phyloP scores from a whole-genome alignment of 257 asterid genomes.

The Fraxinus cuspidata region DNA sequence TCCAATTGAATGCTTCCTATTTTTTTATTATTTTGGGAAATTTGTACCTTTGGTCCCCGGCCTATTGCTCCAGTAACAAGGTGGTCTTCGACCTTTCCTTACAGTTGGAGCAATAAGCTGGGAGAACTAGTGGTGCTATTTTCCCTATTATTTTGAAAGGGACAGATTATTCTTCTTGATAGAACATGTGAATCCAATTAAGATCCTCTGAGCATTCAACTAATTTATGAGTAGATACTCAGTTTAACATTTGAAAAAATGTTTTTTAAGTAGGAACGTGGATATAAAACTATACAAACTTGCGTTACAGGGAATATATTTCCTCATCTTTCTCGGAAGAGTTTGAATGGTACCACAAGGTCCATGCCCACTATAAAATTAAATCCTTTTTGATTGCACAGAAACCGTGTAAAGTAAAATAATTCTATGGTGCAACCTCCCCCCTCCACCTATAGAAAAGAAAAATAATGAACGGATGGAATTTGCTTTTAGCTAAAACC shows the following conservation, averaged over 20 bases:
- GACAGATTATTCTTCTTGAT: neutral
- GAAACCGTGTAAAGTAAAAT: neutral
- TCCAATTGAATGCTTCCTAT: neutral
- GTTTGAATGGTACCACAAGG: neutral
- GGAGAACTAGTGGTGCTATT: neutral
- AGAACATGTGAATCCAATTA: neutral
- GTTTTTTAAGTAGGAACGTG: neutral
- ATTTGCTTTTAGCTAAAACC: conserved; percentile 3
- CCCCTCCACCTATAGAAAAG: neutral
- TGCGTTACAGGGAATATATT: neutral
- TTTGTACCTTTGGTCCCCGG: neutral
- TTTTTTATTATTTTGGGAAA: neutral
- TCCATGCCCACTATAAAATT: no score
- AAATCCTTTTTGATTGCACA: neutral
- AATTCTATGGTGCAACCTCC: neutral
- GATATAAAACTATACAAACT: neutral
- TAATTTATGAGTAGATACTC: neutral
- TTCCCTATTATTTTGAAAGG: neutral
- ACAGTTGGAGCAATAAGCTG: neutral
- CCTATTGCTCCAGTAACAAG: neutral
- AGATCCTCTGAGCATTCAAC: neutral
- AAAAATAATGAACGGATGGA: no score
- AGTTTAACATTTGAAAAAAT: neutral
- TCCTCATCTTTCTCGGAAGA: neutral
- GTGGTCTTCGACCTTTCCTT: neutral